phyloP scores from a whole-genome alignment of 306 rosid species.

The Prunus padus region DNA sequence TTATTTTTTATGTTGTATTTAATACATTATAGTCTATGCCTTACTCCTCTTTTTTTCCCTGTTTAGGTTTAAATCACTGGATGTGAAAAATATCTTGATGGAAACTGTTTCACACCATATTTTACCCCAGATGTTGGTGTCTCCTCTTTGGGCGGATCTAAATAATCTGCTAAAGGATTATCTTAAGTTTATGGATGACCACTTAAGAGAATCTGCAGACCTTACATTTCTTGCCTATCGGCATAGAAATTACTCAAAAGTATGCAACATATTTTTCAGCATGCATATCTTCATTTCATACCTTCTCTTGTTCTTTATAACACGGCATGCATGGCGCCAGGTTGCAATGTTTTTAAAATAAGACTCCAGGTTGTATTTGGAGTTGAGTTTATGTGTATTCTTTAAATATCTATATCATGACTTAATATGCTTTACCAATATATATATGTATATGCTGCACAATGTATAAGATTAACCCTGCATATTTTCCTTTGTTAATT shows the following conservation, averaged over 20 bases:
- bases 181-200: conserved; percentile 94
- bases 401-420: neutral
- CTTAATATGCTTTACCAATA: neutral
- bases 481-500: neutral
- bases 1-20: neutral
- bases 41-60: conserved; percentile 12
- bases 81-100: conserved; percentile 87
- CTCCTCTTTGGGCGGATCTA: conserved; percentile 81
- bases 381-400: neutral
- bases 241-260: conserved; percentile 93
- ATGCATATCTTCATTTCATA: neutral
- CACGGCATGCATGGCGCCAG: conserved; percentile 17
- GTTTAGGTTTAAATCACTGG: conserved; percentile 84
- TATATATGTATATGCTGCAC: no score
- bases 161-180: conserved; percentile 74
- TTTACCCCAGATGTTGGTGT: conserved; percentile 84
- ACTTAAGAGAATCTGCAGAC: conserved; percentile 96
- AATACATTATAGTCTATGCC: neutral
- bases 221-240: conserved; percentile 92
- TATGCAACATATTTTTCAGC: conserved; percentile 24
- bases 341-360: neutral
- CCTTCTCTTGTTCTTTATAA: conserved; percentile 22
- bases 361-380: neutral
- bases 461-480: neutral
- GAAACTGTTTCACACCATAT: conserved; percentile 88